Conservation (phyloP, 2,329 filamentous ascomycete species). For the Aspergillus pseudoterreus region DNA sequence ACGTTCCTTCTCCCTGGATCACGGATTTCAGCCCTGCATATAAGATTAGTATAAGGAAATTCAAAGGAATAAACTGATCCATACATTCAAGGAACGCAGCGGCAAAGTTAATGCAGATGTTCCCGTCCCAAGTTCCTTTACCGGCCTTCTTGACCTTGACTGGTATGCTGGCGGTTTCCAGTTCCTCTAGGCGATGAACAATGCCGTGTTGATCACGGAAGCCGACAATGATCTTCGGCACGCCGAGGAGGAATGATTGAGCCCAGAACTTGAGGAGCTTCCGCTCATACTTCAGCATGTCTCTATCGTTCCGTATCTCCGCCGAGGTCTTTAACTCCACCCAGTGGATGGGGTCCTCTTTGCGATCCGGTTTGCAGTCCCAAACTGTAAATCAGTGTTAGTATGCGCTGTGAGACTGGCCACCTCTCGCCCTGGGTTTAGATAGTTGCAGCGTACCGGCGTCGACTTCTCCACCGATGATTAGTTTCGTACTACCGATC, state of each 20-base stretch:
- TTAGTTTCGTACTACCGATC: slow-evolving; percentile 69
- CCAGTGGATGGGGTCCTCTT: slow-evolving; percentile 74
- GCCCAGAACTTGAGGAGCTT: slow-evolving; percentile 97
- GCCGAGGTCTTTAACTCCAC: slow-evolving; percentile 92
- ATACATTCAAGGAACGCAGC: slow-evolving; percentile 71
- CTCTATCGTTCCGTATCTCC: slow-evolving; percentile 63
- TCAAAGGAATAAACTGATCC: slow-evolving; percentile 21
- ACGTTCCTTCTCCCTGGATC: slow-evolving; percentile 64
- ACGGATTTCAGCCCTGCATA: slow-evolving; percentile 58
- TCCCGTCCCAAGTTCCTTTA: slow-evolving; percentile 77
- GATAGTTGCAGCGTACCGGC: slow-evolving; percentile 55
- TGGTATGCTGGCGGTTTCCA: slow-evolving; percentile 76
- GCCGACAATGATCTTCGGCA: slow-evolving; percentile 86
- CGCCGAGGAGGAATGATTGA: slow-evolving; percentile 89
- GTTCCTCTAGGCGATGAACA: slow-evolving; percentile 68
- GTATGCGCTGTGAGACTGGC: background rate
- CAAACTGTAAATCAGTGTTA: slow-evolving; percentile 55
- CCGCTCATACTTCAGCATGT: slow-evolving; percentile 73
- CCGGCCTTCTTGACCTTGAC: slow-evolving; percentile 65
- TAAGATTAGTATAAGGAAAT: background rate
- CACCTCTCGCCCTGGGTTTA: background rate
- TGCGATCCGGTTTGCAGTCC: slow-evolving; percentile 70
- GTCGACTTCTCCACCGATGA: slow-evolving; percentile 92
- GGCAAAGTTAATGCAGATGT: slow-evolving; percentile 89
- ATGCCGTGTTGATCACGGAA: slow-evolving; percentile 73